phyloP scores from a whole-genome alignment of 257 asterid genomes.

The Linderniella brevidens region DNA sequence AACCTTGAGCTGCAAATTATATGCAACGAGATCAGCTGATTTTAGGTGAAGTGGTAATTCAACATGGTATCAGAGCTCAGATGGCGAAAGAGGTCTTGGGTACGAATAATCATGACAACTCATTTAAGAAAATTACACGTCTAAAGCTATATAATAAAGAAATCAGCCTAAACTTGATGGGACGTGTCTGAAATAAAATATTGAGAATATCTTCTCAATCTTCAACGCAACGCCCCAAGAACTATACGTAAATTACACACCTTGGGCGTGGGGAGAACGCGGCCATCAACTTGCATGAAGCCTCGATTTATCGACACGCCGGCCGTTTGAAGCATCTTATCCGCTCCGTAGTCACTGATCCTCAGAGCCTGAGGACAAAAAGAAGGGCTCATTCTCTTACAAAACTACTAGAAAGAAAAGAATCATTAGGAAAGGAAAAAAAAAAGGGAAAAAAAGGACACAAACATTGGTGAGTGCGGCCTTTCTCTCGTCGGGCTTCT shows the following conservation, averaged over 20 bases:
- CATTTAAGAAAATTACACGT: no score
- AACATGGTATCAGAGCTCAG: no score
- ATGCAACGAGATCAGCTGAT: no score
- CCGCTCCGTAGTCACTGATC: conserved; percentile 31
- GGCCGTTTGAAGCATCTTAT: conserved; percentile 29
- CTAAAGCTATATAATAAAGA: no score
- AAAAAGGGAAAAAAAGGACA: background rate
- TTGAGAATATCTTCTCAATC: background rate
- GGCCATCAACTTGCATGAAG: conserved; percentile 41
- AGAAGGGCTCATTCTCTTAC: background rate
- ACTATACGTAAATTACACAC: conserved; percentile 12
- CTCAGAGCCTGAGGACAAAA: conserved; percentile 28
- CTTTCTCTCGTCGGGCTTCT: conserved; percentile 62
- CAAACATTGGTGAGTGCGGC: conserved; percentile 25
- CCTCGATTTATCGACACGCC: conserved; percentile 35
- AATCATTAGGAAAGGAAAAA: background rate
- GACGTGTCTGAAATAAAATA: background rate
- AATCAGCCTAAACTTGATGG: no score
- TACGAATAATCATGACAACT: no score
- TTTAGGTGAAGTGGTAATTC: no score
- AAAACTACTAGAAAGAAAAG: background rate
- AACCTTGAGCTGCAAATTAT: conserved; percentile 64
- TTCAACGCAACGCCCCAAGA: no score
- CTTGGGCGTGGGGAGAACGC: conserved; percentile 48
- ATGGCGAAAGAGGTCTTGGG: no score